Evolutionary conservation across 2,329 filamentous ascomycete species (phyloP), one percentile per base, ranked within the genome.

Genomic region (Tothia fuscella): DNA sequence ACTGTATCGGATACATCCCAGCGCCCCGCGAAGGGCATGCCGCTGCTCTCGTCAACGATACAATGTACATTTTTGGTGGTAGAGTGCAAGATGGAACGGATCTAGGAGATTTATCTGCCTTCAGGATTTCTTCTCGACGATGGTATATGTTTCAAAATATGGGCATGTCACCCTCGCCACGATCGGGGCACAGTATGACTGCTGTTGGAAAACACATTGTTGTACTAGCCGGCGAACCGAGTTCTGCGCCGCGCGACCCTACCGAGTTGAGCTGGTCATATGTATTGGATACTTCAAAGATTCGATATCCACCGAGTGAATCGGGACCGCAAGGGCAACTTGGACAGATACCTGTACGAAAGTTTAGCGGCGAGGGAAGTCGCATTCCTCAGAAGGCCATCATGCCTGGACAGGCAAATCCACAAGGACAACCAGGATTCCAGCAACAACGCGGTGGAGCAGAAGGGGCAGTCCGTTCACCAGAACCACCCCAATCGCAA

Each of bases 141-240:
- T 98, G 91, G 91, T 98, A 96, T 60, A 98, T 91, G 26, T 98
- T 98, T 63, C 91, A 98, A 56, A 98, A 98, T 56, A 98, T 98
- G 91, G 91, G 91, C 0, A 88, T 88, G 3, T 93, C 88, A 1
- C 91, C 91, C 0, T 95, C 88, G 3, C 80, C 91, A 24, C 75
- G 91, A 46, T 96, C 89, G 13, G 91, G 91, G 1, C 91, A 98
- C 60, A 95, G 87, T 60, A 96, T 98, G 91, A 96, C 91, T 2
- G 80, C 87, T 2, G 85, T 89, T 48, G 86, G 85, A 22, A 95
- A 94, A 60, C 83, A 88, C 46, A 80, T 98, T 48, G 80, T 96
- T 36, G 85, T 96, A 30, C 70, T 96, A 24, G 93, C 85, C 28
- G 91, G 91, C 49, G 93, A 98, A 60, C 91, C 91, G 12, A 96